Percentiles rank a stretch among this genome's conserved stretches.
Conservation (phyloP, 331 rosid species). For the Rosa hybrid region DNA sequence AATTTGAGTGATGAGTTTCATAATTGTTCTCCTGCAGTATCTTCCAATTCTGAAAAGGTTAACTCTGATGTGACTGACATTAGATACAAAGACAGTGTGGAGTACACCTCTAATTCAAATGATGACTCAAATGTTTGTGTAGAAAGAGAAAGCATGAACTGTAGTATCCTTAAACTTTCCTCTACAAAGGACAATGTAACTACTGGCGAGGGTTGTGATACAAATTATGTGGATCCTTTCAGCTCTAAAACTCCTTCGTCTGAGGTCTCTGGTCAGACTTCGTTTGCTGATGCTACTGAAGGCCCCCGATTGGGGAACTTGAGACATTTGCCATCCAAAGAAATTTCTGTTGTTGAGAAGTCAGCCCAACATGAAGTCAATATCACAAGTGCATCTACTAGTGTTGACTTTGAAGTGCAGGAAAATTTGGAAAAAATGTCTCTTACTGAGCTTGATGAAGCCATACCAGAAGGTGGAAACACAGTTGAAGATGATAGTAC, state of each 20-base stretch:
- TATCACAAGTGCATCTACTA: slow-evolving; percentile 28
- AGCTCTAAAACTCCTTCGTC: slow-evolving; percentile 33
- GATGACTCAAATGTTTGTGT: slow-evolving; percentile 26
- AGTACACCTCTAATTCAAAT: slow-evolving; percentile 32
- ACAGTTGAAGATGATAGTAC: slow-evolving; percentile 48
- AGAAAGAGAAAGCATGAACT: slow-evolving; percentile 34
- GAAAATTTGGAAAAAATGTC: slow-evolving; percentile 44
- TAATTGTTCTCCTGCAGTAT: slow-evolving; percentile 22
- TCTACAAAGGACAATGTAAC: slow-evolving; percentile 33
- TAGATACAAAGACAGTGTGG: slow-evolving; percentile 38
- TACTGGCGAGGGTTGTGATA: slow-evolving; percentile 28
- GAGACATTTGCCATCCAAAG: slow-evolving; percentile 23
- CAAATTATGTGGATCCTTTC: slow-evolving; percentile 30
- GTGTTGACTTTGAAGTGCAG: slow-evolving; percentile 35
- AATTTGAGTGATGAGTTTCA: slow-evolving; percentile 29
- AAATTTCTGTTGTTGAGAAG: slow-evolving; percentile 25
- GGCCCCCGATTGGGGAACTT: slow-evolving; percentile 14
- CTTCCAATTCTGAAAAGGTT: slow-evolving; percentile 35
- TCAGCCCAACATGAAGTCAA: slow-evolving; percentile 35
- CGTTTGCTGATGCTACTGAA: slow-evolving; percentile 33
- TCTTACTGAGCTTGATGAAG: slow-evolving; percentile 45
- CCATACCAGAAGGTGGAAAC: slow-evolving; percentile 28
- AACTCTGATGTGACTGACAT: slow-evolving; percentile 29
- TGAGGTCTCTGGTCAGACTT: slow-evolving; percentile 29
- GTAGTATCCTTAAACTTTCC: slow-evolving; percentile 21